Conservation (phyloP, 2,329 filamentous ascomycete species). For the Phoma sp. region DNA sequence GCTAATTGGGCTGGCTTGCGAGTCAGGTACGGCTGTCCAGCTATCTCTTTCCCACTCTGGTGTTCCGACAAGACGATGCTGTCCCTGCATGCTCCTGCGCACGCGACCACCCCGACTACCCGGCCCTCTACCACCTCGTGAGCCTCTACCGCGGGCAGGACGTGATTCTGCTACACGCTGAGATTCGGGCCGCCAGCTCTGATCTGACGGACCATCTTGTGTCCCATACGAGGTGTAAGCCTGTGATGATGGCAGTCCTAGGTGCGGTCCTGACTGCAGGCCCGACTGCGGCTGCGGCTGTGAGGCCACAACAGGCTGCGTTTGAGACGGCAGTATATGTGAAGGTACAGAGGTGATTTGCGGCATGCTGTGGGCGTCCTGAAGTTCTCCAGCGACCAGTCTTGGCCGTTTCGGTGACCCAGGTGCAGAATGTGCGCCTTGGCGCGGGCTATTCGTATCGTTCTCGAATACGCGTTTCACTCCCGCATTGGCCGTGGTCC, state of each 20-base stretch:
- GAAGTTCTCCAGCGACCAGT: conserved; percentile 39
- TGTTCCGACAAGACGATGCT: conserved; percentile 36
- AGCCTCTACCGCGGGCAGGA: conserved; percentile 44
- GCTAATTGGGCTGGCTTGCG: conserved; percentile 47
- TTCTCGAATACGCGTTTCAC: conserved; percentile 49
- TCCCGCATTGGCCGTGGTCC: conserved; percentile 53
- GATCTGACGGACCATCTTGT: conserved; percentile 38
- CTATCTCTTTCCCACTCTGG: conserved; percentile 53
- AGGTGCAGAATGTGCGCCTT: conserved; percentile 28
- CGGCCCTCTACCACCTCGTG: conserved; percentile 47
- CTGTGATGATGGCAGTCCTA: conserved; percentile 26
- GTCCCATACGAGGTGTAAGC: conserved; percentile 36
- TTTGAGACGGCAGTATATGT: conserved; percentile 36
- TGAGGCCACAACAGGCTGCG: conserved; percentile 35
- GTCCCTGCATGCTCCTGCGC: conserved; percentile 47
- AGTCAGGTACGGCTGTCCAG: conserved; percentile 43
- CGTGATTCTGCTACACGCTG: conserved; percentile 39
- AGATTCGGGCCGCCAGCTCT: conserved; percentile 42
- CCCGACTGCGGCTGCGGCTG: conserved; percentile 25
- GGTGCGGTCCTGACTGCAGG: conserved; percentile 35
- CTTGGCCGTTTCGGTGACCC: conserved; percentile 56
- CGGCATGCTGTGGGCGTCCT: not conserved
- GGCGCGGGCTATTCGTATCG: conserved; percentile 42
- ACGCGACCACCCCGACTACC: conserved; percentile 47
- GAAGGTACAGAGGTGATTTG: conserved; percentile 22